Conservation (phyloP, 2,329 filamentous ascomycete genomes). For the Scleromitrula shiraiana region DNA sequence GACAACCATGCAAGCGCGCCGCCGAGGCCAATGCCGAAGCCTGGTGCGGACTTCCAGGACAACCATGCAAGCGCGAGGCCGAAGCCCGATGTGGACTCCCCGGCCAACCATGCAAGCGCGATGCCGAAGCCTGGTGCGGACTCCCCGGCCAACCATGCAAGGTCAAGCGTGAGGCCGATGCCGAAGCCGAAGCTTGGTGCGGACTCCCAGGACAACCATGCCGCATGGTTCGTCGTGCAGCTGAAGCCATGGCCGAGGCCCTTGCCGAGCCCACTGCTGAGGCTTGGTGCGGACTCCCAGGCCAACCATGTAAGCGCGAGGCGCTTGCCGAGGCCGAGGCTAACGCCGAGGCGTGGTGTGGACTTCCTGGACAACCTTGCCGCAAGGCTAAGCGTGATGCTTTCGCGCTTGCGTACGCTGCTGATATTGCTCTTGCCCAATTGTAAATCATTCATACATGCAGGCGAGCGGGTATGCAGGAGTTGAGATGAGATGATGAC, state of each 20-base stretch:
- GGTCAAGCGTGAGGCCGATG: slow-evolving; percentile 10
- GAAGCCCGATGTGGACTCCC: slow-evolving; percentile 16
- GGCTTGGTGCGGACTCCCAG: slow-evolving; percentile 15
- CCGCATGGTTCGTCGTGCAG: slow-evolving; percentile 5
- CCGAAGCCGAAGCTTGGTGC: slow-evolving; percentile 11
- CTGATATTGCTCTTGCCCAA: slow-evolving; percentile 10
- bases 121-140: slow-evolving; percentile 13
- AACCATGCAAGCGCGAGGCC: slow-evolving; percentile 20
- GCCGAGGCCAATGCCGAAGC: slow-evolving; percentile 17
- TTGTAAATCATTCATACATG: slow-evolving; percentile 7
- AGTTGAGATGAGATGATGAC: too few relatives aligned
- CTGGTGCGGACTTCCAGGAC: slow-evolving; percentile 24
- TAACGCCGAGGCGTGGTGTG: slow-evolving; percentile 15
- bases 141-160: slow-evolving; percentile 17
- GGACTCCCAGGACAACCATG: slow-evolving; percentile 8
- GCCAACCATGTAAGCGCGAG: slow-evolving; percentile 18
- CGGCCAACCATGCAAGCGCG: slow-evolving; percentile 16
- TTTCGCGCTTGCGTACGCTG: slow-evolving; percentile 13
- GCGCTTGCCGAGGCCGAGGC: slow-evolving; percentile 12
- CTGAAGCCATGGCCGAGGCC: slow-evolving; percentile 12
- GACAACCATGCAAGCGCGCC: slow-evolving; percentile 22
- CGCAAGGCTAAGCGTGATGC: slow-evolving; percentile 17
- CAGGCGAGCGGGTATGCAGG: too few relatives aligned
- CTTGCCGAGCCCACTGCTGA: slow-evolving; percentile 19
- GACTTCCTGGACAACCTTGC: slow-evolving; percentile 14